Evolutionary conservation across 768 basidiomycete genomes (phyloP).

Genomic region (Xerocomus spinulosus): DNA sequence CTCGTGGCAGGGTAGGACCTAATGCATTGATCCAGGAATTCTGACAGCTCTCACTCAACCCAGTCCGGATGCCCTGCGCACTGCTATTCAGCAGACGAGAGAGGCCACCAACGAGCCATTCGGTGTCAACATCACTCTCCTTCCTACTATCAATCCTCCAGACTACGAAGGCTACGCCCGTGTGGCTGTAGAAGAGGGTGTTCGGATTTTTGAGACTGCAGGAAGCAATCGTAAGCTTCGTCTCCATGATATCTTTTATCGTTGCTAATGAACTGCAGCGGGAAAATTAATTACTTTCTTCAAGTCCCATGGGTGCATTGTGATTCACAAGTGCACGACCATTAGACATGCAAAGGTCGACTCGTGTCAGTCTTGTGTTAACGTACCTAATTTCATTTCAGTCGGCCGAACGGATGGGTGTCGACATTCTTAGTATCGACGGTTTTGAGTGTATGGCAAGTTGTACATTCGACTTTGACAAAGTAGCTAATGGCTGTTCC

Average conservation of each 20-base stretch:
- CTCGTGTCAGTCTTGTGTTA: too few species aligned
- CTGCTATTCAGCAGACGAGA: conserved; percentile 75
- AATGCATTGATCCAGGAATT: conserved; percentile 44
- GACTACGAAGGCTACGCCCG: conserved; percentile 83
- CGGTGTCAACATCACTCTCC: conserved; percentile 82
- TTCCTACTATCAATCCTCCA: conserved; percentile 86
- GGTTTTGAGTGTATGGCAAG: conserved; percentile 75
- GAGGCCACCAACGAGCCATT: conserved; percentile 69
- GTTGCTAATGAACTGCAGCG: conserved; percentile 40
- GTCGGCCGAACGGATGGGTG: conserved; percentile 70
- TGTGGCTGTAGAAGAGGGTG: conserved; percentile 80
- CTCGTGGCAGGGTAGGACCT: not conserved
- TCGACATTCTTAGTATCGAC: conserved; percentile 86
- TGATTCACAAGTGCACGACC: conserved; percentile 89
- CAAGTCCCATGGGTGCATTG: conserved; percentile 70
- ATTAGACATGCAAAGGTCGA: conserved; percentile 79
- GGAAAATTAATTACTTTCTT: conserved; percentile 75
- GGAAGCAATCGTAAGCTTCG: conserved; percentile 74
- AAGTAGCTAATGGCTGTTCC: conserved; percentile 6
- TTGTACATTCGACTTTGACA: not conserved
- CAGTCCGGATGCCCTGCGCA: conserved; percentile 71
- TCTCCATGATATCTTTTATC: not conserved
- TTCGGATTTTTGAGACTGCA: conserved; percentile 89
- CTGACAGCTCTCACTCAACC: conserved; percentile 89
- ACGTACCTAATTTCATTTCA: conserved; percentile 12